phyloP scores from a whole-genome alignment of 192 early-diverging fungal genomes.

The Umbelopsis sp. region DNA sequence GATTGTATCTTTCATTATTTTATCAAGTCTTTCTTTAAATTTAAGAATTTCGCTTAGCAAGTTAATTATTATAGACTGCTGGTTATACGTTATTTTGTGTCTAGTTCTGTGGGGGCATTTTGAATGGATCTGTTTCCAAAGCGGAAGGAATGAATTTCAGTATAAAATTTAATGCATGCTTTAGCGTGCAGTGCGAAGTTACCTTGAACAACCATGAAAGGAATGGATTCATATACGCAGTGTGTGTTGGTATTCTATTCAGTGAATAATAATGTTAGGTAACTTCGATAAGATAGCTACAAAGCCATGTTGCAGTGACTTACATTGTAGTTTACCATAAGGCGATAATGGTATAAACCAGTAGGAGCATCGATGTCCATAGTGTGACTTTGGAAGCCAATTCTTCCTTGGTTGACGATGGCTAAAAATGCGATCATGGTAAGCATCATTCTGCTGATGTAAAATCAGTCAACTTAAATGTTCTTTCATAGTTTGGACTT shows the following conservation, averaged over 20 bases:
- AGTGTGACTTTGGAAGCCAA: conserved; percentile 19
- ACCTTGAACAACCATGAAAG: conserved; percentile 37
- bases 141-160: background rate
- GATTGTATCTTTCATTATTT: no score
- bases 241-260: conserved; percentile 27
- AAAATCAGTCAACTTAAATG: background rate
- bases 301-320: background rate
- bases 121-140: conserved; percentile 8
- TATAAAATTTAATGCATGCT: background rate
- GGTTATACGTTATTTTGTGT: background rate
- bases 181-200: background rate
- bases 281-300: background rate
- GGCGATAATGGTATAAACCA: conserved; percentile 38
- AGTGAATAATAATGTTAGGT: background rate
- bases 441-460: background rate
- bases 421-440: conserved; percentile 12
- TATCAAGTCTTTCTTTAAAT: no score
- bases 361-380: conserved; percentile 27
- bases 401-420: conserved; percentile 25
- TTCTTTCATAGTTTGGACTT: background rate
- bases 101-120: background rate
- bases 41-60: no score
- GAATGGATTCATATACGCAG: conserved; percentile 39
- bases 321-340: conserved; percentile 39
- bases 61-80: no score